Percentiles rank a stretch among this genome's conserved stretches.
phyloP scores from a whole-genome alignment of 2,329 filamentous ascomycete genomes.

The Phialophora chinensis region DNA sequence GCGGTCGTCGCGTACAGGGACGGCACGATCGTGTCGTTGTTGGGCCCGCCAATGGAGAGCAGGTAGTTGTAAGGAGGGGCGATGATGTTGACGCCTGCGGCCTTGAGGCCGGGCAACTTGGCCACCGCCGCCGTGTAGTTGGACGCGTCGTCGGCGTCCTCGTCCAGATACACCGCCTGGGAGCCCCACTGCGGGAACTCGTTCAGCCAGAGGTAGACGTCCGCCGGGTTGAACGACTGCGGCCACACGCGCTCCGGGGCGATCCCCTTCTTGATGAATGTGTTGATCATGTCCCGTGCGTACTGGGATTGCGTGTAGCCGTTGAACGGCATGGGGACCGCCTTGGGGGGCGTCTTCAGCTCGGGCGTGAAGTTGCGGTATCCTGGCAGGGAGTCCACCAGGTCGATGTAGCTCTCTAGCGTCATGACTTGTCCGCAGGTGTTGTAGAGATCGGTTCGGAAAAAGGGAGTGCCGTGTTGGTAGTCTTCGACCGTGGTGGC shows the following conservation, averaged over 20 bases:
- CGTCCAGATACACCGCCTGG: constrained; percentile 70
- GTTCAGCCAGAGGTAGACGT: constrained; percentile 71
- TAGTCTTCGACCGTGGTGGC: constrained; percentile 63
- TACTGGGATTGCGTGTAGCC: constrained; percentile 70
- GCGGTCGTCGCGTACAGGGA: constrained; percentile 67
- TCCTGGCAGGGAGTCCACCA: constrained; percentile 61
- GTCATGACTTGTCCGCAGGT: constrained; percentile 66
- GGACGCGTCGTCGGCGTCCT: constrained; percentile 61
- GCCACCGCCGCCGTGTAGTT: constrained; percentile 62
- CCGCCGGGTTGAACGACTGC: constrained; percentile 70
- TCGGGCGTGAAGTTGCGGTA: constrained; percentile 68
- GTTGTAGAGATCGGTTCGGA: constrained; percentile 37
- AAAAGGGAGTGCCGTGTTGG: constrained; percentile 62
- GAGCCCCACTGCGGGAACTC: constrained; percentile 64
- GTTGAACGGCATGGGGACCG: constrained; percentile 73
- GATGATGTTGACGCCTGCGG: constrained; percentile 66
- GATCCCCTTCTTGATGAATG: constrained; percentile 62
- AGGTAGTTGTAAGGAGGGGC: constrained; percentile 69
- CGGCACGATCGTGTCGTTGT: constrained; percentile 61
- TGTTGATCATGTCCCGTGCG: constrained; percentile 68
- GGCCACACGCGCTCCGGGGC: constrained; percentile 62
- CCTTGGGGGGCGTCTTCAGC: constrained; percentile 65
- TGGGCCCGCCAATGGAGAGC: constrained; percentile 57
- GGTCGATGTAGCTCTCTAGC: constrained; percentile 66
- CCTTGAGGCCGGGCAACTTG: constrained; percentile 62